Conservation (phyloP, 106 monocot species). For the Cymbidium sinense region DNA sequence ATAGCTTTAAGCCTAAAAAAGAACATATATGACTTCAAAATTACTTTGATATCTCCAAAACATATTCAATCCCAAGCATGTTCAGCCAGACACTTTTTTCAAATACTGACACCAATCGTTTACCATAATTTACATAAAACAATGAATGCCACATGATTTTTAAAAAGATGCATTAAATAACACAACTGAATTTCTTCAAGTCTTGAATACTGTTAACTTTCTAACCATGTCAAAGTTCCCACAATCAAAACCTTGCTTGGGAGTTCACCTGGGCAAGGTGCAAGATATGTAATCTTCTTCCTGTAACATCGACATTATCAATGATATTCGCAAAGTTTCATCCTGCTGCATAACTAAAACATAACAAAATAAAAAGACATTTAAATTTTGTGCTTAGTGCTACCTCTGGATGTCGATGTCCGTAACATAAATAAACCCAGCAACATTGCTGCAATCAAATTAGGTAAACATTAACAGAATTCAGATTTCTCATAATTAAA, state of each 20-base stretch:
- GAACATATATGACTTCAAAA: too few relatives aligned
- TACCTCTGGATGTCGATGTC: conserved; percentile 93
- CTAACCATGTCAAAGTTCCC: conserved; percentile 72
- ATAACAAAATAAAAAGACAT: neutral
- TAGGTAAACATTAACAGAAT: conserved; percentile 9
- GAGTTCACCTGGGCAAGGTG: conserved; percentile 81
- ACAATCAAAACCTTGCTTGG: conserved; percentile 65
- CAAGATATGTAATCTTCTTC: conserved; percentile 82
- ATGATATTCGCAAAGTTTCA: neutral
- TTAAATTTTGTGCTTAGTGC: neutral
- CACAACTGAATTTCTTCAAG: neutral
- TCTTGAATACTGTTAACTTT: conserved; percentile 17
- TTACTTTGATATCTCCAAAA: neutral
- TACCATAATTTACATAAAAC: neutral
- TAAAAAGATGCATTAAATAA: neutral
- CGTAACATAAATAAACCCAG: conserved; percentile 78
- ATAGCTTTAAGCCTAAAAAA: too few relatives aligned
- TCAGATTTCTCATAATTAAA: neutral
- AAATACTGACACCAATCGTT: neutral
- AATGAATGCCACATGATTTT: neutral
- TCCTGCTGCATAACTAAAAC: neutral
- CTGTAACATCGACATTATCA: conserved; percentile 28
- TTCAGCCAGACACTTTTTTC: neutral
- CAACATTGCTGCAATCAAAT: conserved; percentile 72
- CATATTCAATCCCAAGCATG: neutral